phyloP scores from a whole-genome alignment of 345 rosid species.

The Murraya paniculata region DNA sequence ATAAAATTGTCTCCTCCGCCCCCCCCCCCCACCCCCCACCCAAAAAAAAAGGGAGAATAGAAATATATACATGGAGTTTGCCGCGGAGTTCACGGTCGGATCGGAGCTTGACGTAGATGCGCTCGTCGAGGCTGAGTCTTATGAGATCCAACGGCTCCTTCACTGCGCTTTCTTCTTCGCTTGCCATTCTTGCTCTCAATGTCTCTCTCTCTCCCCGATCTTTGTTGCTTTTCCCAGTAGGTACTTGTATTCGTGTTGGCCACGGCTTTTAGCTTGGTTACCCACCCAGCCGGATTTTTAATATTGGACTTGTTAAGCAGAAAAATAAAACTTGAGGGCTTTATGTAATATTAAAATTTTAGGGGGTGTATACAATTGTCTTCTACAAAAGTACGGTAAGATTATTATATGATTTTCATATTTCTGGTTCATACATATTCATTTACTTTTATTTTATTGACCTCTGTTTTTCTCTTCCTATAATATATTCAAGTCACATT shows the following conservation, averaged over 20 bases:
- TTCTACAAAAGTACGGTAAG: too few relatives aligned
- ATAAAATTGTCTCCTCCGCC: too few relatives aligned
- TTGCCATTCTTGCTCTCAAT: conserved; percentile 51
- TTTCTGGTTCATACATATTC: too few relatives aligned
- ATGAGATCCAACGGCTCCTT: conserved; percentile 99
- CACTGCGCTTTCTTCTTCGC: conserved; percentile 94
- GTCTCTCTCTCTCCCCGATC: not conserved
- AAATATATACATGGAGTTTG: conserved; percentile 71
- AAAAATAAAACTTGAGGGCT: not conserved
- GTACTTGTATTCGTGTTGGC: not conserved
- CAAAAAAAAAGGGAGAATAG: not conserved
- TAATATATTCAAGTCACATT: too few relatives aligned
- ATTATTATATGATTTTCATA: too few relatives aligned
- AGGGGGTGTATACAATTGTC: too few relatives aligned
- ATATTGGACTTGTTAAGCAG: not conserved
- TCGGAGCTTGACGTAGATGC: conserved; percentile 98
- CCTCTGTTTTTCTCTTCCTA: too few relatives aligned
- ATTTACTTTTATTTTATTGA: too few relatives aligned
- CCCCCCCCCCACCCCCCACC: too few relatives aligned
- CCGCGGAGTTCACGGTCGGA: conserved; percentile 99
- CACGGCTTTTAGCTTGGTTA: not conserved
- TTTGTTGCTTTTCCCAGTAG: not conserved
- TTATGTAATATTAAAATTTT: too few relatives aligned
- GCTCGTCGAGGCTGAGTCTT: conserved; percentile 95
- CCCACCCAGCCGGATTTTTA: not conserved